These are phyloP conservation scores for Pseudogymnoascus sp. DNA, from an alignment of 2,329 filamentous ascomycete genomes.

Conservation along the genomic window DNA sequence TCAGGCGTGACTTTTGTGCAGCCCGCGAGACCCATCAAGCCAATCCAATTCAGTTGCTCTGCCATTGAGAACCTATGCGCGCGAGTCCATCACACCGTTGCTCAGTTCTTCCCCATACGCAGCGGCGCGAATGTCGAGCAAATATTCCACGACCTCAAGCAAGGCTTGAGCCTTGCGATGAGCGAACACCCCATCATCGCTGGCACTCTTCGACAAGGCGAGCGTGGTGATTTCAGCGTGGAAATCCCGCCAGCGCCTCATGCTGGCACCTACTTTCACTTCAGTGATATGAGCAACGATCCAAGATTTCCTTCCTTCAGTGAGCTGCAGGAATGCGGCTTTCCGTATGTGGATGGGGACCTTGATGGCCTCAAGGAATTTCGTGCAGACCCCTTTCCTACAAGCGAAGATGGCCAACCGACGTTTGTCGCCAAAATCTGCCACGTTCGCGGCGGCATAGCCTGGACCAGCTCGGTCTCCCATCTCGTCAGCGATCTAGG, in stretches of 20 bases:
- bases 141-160: slow-evolving; percentile 2
- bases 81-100: slow-evolving; percentile 1
- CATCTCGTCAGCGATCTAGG: slow-evolving; percentile 1
- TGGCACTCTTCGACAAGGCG: neutral
- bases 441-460: neutral
- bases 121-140: neutral
- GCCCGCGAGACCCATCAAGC: neutral
- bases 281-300: neutral
- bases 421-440: neutral
- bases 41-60: neutral
- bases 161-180: neutral
- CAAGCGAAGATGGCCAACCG: neutral
- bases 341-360: slow-evolving; percentile 6
- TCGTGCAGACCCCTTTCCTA: neutral
- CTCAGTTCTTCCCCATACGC: neutral
- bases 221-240: neutral
- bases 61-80: slow-evolving; percentile 3
- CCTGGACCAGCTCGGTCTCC: neutral
- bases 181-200: neutral
- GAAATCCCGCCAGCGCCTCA: slow-evolving; percentile 1
- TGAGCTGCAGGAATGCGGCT: neutral
- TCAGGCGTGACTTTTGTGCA: neutral
- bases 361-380: neutral
- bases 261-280: slow-evolving; percentile 6
- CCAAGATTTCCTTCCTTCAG: neutral